A percentile compares a stretch with the other conserved stretches of the same genome.
Evolutionary conservation across 148 eudicot species (phyloP).

Genomic region (Cornus kousa): DNA sequence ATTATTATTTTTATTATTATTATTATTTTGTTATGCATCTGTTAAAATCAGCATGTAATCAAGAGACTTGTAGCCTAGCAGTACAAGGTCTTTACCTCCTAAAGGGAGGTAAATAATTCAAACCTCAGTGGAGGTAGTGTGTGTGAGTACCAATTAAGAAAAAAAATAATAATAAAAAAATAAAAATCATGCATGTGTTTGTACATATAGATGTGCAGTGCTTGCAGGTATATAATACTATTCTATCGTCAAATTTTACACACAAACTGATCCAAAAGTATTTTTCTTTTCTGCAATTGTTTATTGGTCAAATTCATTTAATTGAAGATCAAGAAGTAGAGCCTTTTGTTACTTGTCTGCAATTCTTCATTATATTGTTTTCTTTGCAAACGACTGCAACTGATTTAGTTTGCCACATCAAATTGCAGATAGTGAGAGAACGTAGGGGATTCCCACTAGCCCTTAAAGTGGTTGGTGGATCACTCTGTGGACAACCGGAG

Average conservation of each 20-base stretch:
- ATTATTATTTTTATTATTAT: too few species aligned
- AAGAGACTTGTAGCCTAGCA: too few species aligned
- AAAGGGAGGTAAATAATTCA: too few species aligned
- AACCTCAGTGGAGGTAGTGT: too few species aligned
- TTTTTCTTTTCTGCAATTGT: not conserved
- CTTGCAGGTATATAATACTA: not conserved
- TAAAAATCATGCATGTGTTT: not conserved
- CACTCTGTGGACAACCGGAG: conserved; percentile 11
- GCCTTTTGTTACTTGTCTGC: not conserved
- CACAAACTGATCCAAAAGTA: too few species aligned
- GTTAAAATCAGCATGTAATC: not conserved
- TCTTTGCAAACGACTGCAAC: not conserved
- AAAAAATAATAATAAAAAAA: too few species aligned
- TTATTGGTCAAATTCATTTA: not conserved
- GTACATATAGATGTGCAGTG: not conserved
- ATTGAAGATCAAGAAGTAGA: not conserved
- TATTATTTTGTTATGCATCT: too few species aligned
- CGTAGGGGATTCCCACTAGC: conserved; percentile 28
- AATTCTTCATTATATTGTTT: not conserved
- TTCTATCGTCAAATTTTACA: too few species aligned
- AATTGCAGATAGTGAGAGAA: conserved; percentile 23
- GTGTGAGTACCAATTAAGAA: too few species aligned
- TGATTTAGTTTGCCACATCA: not conserved
- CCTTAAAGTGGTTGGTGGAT: conserved; percentile 28
- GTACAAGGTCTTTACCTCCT: too few species aligned